A percentile compares a stretch with the other conserved stretches of the same genome.
phyloP scores from a whole-genome alignment of 129 eudicot species.

The Rutidosis leptorrhynchoides region DNA sequence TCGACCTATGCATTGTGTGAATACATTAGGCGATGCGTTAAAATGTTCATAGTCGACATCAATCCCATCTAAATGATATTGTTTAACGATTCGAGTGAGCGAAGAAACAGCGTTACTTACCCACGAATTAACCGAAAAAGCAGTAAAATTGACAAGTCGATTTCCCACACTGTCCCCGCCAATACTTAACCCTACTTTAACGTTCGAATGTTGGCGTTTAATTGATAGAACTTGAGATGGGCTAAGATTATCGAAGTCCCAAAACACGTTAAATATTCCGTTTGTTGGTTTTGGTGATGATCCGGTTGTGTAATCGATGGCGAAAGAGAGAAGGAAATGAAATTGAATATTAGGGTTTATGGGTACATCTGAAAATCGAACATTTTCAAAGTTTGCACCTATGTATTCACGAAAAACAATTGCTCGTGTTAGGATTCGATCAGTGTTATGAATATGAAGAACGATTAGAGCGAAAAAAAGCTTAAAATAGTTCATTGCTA shows the following conservation, averaged over 20 bases:
- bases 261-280: conserved; percentile 38
- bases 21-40: conserved; percentile 26
- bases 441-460: conserved; percentile 24
- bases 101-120: conserved; percentile 46
- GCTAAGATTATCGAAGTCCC: conserved; percentile 41
- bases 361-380: conserved; percentile 41
- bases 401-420: conserved; percentile 41
- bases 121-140: conserved; percentile 40
- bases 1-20: conserved; percentile 43
- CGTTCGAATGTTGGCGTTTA: conserved; percentile 36
- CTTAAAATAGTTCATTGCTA: conserved; percentile 23
- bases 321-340: conserved; percentile 50
- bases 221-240: conserved; percentile 40
- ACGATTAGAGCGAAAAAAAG: conserved; percentile 23
- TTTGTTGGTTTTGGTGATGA: conserved; percentile 38
- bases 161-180: conserved; percentile 46
- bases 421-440: conserved; percentile 21
- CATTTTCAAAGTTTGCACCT: conserved; percentile 41
- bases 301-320: conserved; percentile 39
- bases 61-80: conserved; percentile 40
- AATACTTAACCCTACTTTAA: conserved; percentile 41
- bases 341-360: conserved; percentile 38
- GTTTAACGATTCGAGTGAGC: conserved; percentile 34
- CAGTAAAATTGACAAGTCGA: conserved; percentile 24
- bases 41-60: conserved; percentile 55